phyloP scores from a whole-genome alignment of 768 basidiomycete genomes.

The Cystofilobasidium ferigula region DNA sequence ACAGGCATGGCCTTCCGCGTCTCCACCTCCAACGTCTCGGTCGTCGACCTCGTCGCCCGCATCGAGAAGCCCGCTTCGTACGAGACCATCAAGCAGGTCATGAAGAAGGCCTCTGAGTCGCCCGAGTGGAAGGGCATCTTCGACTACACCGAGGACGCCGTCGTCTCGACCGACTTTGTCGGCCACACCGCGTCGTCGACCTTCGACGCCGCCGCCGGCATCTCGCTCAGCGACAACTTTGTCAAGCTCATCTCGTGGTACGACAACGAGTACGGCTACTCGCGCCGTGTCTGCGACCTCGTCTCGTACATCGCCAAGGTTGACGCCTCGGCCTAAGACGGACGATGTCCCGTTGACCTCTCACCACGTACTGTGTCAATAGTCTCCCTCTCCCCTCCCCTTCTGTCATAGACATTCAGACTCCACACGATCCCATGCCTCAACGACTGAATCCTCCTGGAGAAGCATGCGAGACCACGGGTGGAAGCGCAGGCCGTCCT shows the following conservation, averaged over 20 bases:
- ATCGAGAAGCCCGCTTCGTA: conserved; percentile 74
- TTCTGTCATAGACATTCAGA: neutral
- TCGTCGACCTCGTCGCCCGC: conserved; percentile 92
- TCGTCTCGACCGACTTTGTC: conserved; percentile 57
- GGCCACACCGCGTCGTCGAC: conserved; percentile 55
- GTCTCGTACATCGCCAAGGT: conserved; percentile 66
- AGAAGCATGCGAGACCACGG: too few relatives aligned
- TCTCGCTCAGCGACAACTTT: conserved; percentile 80
- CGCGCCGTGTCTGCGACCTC: conserved; percentile 53
- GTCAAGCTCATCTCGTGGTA: conserved; percentile 56
- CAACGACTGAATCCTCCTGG: too few relatives aligned
- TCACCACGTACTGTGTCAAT: too few relatives aligned
- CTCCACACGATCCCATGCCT: too few relatives aligned
- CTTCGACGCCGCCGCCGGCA: conserved; percentile 90
- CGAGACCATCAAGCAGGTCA: conserved; percentile 74
- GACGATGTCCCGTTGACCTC: neutral
- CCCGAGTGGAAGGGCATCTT: conserved; percentile 56
- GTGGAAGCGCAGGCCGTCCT: too few relatives aligned
- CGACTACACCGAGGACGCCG: conserved; percentile 82
- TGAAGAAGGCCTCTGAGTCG: conserved; percentile 68
- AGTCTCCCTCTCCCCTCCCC: neutral
- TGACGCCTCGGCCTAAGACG: conserved; percentile 43
- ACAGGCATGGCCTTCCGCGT: conserved; percentile 95
- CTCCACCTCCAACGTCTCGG: conserved; percentile 90
- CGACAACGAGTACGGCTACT: conserved; percentile 68